Conservation (phyloP, 768 basidiomycete genomes). For the Phanerochaete sordida region DNA sequence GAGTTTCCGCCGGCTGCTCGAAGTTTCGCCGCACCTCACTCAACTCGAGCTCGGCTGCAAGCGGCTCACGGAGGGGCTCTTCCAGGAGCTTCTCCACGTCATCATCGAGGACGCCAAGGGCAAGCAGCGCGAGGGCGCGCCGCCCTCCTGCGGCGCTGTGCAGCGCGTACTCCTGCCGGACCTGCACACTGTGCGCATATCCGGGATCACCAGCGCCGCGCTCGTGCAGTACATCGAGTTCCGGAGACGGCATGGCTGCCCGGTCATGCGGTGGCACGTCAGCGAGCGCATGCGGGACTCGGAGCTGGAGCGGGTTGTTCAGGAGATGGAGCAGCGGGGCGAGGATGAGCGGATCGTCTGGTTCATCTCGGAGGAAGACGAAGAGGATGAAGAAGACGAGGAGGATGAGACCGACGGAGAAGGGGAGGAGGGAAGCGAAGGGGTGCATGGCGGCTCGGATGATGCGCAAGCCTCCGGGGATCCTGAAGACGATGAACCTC, state of each 20-base stretch:
- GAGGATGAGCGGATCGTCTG: conserved; percentile 17
- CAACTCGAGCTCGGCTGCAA: conserved; percentile 38
- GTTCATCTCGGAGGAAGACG: conserved; percentile 20
- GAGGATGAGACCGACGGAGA: conserved; percentile 5
- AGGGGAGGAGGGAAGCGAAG: conserved; percentile 15
- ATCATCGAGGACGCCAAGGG: conserved; percentile 34
- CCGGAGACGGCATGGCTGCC: conserved; percentile 14
- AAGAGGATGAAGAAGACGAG: conserved; percentile 16
- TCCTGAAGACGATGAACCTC: neutral
- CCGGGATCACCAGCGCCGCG: conserved; percentile 12
- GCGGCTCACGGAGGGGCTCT: conserved; percentile 30
- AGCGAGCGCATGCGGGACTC: conserved; percentile 17
- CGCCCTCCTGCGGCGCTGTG: neutral
- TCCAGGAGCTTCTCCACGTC: conserved; percentile 34
- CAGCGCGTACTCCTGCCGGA: conserved; percentile 15
- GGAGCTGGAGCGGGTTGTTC: conserved; percentile 9
- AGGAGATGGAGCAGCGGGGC: conserved; percentile 9
- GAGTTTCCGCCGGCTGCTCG: conserved; percentile 23
- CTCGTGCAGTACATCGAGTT: conserved; percentile 12
- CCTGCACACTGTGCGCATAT: conserved; percentile 15
- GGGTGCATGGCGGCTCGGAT: too few species aligned
- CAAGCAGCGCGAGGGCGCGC: conserved; percentile 9
- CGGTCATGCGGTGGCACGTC: conserved; percentile 17
- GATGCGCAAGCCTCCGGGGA: conserved; percentile 6
- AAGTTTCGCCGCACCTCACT: conserved; percentile 25